phyloP scores from a whole-genome alignment of 805 yeast species.

The Helenozyma baotianmanensis region DNA sequence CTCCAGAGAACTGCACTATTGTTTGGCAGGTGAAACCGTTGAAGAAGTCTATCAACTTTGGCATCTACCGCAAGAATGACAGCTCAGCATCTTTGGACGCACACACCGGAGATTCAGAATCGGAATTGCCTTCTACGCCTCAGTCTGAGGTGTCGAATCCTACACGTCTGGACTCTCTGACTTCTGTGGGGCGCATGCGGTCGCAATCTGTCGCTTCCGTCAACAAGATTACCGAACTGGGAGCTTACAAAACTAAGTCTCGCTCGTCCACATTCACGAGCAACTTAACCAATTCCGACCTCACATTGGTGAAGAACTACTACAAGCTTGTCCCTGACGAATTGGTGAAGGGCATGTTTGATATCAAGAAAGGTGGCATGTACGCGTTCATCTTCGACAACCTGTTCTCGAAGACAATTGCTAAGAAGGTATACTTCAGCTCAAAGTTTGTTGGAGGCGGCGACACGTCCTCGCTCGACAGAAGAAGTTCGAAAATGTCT shows the following conservation, averaged over 20 bases:
- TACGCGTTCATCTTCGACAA: slow-evolving; percentile 91
- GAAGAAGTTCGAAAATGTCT: too few relatives aligned
- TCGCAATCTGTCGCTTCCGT: slow-evolving; percentile 32
- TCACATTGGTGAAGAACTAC: slow-evolving; percentile 55
- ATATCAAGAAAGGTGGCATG: slow-evolving; percentile 60
- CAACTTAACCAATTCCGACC: slow-evolving; percentile 37
- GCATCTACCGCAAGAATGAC: slow-evolving; percentile 34
- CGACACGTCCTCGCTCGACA: not conserved
- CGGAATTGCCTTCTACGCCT: not conserved
- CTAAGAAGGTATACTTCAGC: slow-evolving; percentile 74
- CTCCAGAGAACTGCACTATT: slow-evolving; percentile 60
- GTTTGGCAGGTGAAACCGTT: slow-evolving; percentile 82
- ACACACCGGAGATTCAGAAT: too few relatives aligned
- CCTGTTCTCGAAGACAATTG: slow-evolving; percentile 79
- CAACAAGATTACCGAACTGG: slow-evolving; percentile 29
- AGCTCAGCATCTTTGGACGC: not conserved
- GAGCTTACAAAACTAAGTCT: slow-evolving; percentile 29
- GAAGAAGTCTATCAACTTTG: slow-evolving; percentile 38
- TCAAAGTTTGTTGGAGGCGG: slow-evolving; percentile 15
- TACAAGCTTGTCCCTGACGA: slow-evolving; percentile 51
- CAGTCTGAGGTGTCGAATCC: not conserved
- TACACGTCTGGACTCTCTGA: too few relatives aligned
- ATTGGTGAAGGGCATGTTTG: slow-evolving; percentile 55
- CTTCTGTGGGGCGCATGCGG: slow-evolving; percentile 11
- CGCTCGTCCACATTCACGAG: slow-evolving; percentile 35